Evolutionary conservation across 2,329 filamentous ascomycete species (phyloP).

Genomic region (Clarireedia sp.): DNA sequence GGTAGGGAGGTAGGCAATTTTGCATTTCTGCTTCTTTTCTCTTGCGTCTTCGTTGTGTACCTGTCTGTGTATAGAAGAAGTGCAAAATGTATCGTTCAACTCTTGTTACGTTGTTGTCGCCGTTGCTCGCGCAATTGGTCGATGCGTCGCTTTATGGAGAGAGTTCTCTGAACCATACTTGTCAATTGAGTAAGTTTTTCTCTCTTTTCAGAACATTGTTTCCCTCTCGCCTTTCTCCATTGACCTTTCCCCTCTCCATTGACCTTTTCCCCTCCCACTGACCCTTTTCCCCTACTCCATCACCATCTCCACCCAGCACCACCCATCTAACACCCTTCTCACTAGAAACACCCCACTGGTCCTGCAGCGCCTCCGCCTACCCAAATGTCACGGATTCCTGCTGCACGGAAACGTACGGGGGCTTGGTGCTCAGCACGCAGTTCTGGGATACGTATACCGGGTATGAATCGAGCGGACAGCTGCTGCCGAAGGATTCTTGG

Average conservation of each 20-base stretch:
- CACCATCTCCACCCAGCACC: too few relatives aligned
- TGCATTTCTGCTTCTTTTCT: not conserved
- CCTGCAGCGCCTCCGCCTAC: slow-evolving; percentile 40
- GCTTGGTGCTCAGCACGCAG: slow-evolving; percentile 53
- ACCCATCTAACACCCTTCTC: not conserved
- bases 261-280: not conserved
- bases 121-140: not conserved
- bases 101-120: not conserved
- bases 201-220: not conserved
- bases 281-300: not conserved
- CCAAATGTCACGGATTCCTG: slow-evolving; percentile 48
- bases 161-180: slow-evolving; percentile 25
- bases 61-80: not conserved
- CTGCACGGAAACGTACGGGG: slow-evolving; percentile 58
- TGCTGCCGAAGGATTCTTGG: slow-evolving; percentile 49
- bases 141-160: slow-evolving; percentile 21
- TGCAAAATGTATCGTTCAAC: not conserved
- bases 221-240: not conserved
- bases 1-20: not conserved
- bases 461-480: slow-evolving; percentile 47
- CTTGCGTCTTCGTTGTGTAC: not conserved
- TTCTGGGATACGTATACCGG: slow-evolving; percentile 60
- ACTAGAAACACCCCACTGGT: slow-evolving; percentile 31
- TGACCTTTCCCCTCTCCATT: not conserved
- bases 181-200: slow-evolving; percentile 17